A percentile compares a stretch with the other conserved stretches of the same genome.
Conservation (phyloP, 164 flowering plant genomes). For the Cinnamomum chago region DNA sequence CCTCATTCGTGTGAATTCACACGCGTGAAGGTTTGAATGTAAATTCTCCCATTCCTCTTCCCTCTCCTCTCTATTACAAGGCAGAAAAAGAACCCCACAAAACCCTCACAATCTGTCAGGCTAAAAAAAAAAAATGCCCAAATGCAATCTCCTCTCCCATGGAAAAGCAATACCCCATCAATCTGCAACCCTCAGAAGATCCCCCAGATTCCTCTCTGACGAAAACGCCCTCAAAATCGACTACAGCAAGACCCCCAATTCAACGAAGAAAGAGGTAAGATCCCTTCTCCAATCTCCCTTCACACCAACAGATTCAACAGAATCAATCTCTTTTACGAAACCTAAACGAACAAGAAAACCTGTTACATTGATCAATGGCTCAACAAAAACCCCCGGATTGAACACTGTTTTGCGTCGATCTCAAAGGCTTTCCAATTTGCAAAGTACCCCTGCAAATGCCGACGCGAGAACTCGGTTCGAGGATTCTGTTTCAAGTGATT, state of each 20-base stretch:
- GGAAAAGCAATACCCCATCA: background rate
- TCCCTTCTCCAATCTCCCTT: background rate
- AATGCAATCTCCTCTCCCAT: background rate
- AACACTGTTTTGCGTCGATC: background rate
- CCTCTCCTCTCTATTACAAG: background rate
- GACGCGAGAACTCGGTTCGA: background rate
- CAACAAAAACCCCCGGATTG: background rate
- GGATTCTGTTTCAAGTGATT: background rate
- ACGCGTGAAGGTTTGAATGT: no score
- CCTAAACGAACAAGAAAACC: background rate
- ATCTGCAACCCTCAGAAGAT: conserved; percentile 1
- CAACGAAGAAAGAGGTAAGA: background rate
- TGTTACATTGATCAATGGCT: background rate
- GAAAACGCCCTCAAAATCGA: background rate
- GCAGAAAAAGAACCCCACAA: no score
- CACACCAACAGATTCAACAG: background rate
- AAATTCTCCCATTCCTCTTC: background rate
- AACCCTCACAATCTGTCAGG: background rate
- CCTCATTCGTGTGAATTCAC: no score
- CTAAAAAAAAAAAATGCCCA: background rate
- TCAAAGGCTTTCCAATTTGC: background rate
- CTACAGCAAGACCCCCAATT: background rate
- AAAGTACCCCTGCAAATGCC: background rate
- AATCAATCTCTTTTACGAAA: background rate
- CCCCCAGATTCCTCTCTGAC: background rate